Conservation (phyloP, 345 rosid species). For the Mangifera indica region DNA sequence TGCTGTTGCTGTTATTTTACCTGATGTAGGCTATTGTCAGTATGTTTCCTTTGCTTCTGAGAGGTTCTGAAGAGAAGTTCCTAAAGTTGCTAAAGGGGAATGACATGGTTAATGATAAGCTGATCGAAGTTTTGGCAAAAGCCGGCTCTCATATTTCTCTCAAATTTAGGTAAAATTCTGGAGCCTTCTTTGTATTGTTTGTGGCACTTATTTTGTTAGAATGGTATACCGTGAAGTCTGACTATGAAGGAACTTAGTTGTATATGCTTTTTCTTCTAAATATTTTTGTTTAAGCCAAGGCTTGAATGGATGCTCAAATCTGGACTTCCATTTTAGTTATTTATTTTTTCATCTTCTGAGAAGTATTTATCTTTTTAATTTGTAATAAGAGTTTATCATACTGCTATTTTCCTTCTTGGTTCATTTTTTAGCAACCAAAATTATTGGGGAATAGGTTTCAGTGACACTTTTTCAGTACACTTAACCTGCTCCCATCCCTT, state of each 20-base stretch:
- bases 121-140: conserved; percentile 61
- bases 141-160: conserved; percentile 66
- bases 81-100: conserved; percentile 46
- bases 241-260: not conserved
- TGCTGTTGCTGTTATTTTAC: not conserved
- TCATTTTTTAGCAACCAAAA: not conserved
- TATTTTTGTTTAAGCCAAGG: not conserved
- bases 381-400: not conserved
- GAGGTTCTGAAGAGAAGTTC: conserved; percentile 68
- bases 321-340: conserved; percentile 1
- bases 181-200: not conserved
- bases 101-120: conserved; percentile 40
- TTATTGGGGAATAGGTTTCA: not conserved
- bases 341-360: not conserved
- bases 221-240: not conserved
- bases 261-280: not conserved
- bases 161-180: conserved; percentile 54
- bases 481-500: not conserved
- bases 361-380: not conserved
- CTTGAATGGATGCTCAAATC: not conserved
- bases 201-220: not conserved
- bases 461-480: not conserved
- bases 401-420: not conserved
- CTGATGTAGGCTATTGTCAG: conserved; percentile 55
- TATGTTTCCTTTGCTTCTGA: conserved; percentile 65